A percentile compares a stretch with the other conserved stretches of the same genome.
phyloP scores from a whole-genome alignment of 345 rosid species.

The Eucalyptus regnans region DNA sequence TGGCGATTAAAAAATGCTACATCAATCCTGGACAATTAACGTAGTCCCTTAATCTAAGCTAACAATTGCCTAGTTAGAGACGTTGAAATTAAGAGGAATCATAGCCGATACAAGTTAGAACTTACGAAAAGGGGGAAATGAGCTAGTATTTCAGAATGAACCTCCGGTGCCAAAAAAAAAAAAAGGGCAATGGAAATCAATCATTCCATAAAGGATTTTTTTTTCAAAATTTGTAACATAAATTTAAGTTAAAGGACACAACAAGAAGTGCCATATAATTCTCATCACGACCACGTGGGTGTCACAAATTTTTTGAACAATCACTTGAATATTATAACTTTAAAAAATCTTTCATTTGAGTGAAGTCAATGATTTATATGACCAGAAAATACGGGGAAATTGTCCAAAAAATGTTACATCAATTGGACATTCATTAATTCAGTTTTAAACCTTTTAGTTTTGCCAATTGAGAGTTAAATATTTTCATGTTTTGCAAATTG shows the following conservation, averaged over 20 bases:
- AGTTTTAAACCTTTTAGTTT: no score
- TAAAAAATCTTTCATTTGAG: not conserved
- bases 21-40: not conserved
- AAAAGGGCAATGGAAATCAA: not conserved
- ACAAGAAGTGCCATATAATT: not conserved
- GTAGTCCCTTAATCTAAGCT: not conserved
- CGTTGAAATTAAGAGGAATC: not conserved
- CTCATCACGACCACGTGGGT: not conserved
- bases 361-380: not conserved
- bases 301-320: not conserved
- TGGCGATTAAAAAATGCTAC: not conserved
- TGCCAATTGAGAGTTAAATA: fast-evolving
- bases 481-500: no score
- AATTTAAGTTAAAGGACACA: not conserved
- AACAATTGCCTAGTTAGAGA: not conserved
- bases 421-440: no score
- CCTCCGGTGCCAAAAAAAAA: not conserved
- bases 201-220: not conserved
- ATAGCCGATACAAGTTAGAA: not conserved
- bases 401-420: no score
- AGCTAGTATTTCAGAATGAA: not conserved
- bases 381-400: not conserved
- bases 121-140: not conserved
- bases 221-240: not conserved
- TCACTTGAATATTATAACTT: not conserved